These are phyloP conservation scores for Trametes cingulata DNA, from an alignment of 768 basidiomycete species.

Conservation along the genomic window DNA sequence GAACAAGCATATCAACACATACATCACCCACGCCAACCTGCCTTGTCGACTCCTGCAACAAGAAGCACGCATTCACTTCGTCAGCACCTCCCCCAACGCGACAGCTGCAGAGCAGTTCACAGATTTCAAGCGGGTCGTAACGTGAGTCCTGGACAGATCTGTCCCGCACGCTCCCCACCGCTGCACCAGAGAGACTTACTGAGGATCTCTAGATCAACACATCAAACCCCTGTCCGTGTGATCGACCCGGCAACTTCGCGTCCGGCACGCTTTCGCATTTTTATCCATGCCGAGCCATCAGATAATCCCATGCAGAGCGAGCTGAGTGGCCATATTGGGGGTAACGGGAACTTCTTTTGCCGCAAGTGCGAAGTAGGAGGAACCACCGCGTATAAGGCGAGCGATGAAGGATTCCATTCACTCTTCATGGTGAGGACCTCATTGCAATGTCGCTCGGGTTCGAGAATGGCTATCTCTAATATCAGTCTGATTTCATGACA, in stretches of 20 bases:
- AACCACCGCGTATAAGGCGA: not conserved
- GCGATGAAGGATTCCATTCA: not conserved
- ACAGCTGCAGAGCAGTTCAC: constrained; percentile 22
- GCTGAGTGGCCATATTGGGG: constrained; percentile 37
- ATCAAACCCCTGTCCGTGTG: not conserved
- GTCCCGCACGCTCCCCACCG: too few species aligned
- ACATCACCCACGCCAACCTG: constrained; percentile 25
- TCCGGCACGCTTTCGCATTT: not conserved
- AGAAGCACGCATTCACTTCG: constrained; percentile 24
- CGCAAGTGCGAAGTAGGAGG: constrained; percentile 23
- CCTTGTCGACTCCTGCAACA: constrained; percentile 22
- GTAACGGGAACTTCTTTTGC: constrained; percentile 42
- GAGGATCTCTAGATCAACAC: not conserved
- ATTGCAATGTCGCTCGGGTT: not conserved
- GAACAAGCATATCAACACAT: constrained; percentile 30
- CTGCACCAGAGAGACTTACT: too few species aligned
- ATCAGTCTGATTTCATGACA: too few species aligned
- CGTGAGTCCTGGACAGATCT: too few species aligned
- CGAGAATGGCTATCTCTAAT: not conserved
- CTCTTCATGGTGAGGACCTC: constrained; percentile 1
- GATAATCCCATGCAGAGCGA: constrained; percentile 30
- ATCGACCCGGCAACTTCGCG: not conserved
- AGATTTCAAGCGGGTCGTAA: too few species aligned
- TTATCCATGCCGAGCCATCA: not conserved
- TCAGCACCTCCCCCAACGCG: constrained; percentile 26